Evolutionary conservation across 2,329 filamentous ascomycete genomes (phyloP), one percentile per base, ranked within the genome.

Genomic region (Sporothrix protearum): DNA sequence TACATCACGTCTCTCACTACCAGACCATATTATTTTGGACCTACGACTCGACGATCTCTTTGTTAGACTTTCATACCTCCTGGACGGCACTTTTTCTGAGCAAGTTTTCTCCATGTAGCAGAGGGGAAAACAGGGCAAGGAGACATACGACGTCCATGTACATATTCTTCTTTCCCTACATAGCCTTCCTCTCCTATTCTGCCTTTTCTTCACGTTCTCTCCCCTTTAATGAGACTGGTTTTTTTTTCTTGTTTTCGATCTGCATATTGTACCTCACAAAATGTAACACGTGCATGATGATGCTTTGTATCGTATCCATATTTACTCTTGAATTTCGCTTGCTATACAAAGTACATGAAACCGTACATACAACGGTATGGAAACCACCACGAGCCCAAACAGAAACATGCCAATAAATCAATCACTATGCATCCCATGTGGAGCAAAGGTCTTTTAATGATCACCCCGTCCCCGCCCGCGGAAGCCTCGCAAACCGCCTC

Each of bases 401-500:
- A 59, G 8, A 59, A 36, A 33, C 8, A 36, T n/a, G n/a, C 3
- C 33, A 36, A 36, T 8, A 55, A 9, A 55, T 55, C 4, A 55
- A 55, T 8, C 19, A n/a, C n/a, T n/a, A n/a, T n/a, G n/a, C n/a
- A n/a, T n/a, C n/a, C n/a, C n/a, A n/a, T n/a, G n/a, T n/a, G n/a
- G n/a, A n/a, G n/a, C n/a, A n/a, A n/a, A n/a, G n/a, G 33, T 12
- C 3, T 4, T 10, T 42, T 68, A 71, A 30, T 72, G n/a, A 14
- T 70, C 71, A 10, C 71, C 68, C 42, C 71, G 68, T 28, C 70
- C 68, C 1, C 73, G 72, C 3, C 78, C 78, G 22, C 78, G 76
- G 22, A 77, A 77, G 25, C 70, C 72, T 25, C 73, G 73, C 4
- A 77, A 77, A 9, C 77, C 77, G 53, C 75, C 77, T 59, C 75